Conservation (phyloP, 768 basidiomycete genomes). For the Tricholoma sp. region DNA sequence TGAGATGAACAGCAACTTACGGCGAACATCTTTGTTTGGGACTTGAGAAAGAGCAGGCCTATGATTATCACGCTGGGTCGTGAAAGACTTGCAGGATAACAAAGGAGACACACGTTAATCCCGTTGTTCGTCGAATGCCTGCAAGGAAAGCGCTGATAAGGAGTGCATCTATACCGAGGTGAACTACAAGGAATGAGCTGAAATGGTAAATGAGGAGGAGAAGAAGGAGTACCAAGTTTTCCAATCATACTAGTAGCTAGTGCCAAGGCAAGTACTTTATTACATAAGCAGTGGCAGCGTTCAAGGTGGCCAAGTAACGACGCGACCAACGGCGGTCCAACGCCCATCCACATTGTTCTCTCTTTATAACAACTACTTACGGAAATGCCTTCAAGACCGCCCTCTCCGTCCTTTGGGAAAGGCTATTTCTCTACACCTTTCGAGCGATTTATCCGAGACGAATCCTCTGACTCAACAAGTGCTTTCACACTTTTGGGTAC, state of each 20-base stretch:
- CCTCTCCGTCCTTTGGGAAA: constrained; percentile 36
- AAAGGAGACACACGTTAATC: constrained; percentile 68
- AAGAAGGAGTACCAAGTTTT: constrained; percentile 39
- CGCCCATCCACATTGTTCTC: constrained; percentile 7
- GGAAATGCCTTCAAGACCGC: constrained; percentile 39
- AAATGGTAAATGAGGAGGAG: neutral
- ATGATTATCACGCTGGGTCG: constrained; percentile 1
- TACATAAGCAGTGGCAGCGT: constrained; percentile 12
- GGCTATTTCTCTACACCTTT: constrained; percentile 66
- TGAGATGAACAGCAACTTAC: constrained; percentile 41
- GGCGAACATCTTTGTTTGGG: constrained; percentile 84
- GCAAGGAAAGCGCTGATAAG: constrained; percentile 79
- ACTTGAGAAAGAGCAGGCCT: constrained; percentile 74
- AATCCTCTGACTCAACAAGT: constrained; percentile 69
- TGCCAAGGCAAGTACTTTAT: constrained; percentile 8
- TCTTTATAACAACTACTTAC: neutral
- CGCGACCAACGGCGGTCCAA: no score
- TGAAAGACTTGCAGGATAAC: neutral
- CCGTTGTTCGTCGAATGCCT: constrained; percentile 79
- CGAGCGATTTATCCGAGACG: constrained; percentile 71
- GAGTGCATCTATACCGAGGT: constrained; percentile 71
- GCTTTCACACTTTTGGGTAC: constrained; percentile 84
- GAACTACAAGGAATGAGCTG: constrained; percentile 34
- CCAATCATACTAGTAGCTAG: constrained; percentile 46
- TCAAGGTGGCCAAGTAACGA: no score